Conservation (phyloP, 495 filamentous ascomycete species). For the Chaetomium cochliodes region DNA sequence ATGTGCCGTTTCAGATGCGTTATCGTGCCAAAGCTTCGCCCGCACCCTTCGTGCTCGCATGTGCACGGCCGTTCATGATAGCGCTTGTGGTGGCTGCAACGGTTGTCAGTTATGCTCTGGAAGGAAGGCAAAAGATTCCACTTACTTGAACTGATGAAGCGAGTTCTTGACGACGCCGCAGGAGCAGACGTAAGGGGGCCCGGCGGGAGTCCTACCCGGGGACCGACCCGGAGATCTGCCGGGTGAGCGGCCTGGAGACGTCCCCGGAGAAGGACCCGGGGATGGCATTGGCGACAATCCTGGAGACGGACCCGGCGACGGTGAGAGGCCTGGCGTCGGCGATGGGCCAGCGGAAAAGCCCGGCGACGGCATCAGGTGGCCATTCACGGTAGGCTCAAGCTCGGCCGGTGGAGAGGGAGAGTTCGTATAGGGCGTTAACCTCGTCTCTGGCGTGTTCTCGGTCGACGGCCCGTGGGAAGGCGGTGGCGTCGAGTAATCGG, state of each 20-base stretch:
- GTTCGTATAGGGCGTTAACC: constrained; percentile 35
- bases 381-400: constrained; percentile 4
- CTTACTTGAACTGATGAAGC: constrained; percentile 50
- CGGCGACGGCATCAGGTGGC: constrained; percentile 26
- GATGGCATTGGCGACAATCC: constrained; percentile 4
- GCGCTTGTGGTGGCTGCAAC: constrained; percentile 45
- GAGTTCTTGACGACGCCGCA: constrained; percentile 48
- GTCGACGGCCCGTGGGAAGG: constrained; percentile 42
- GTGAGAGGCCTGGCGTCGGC: not conserved
- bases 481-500: constrained; percentile 44
- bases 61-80: constrained; percentile 51
- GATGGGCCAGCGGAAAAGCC: not conserved
- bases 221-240: constrained; percentile 13
- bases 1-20: constrained; percentile 53
- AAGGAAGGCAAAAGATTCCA: not conserved
- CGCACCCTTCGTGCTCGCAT: constrained; percentile 43
- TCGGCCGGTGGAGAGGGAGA: constrained; percentile 43
- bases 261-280: constrained; percentile 1
- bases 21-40: constrained; percentile 51
- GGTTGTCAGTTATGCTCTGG: constrained; percentile 4
- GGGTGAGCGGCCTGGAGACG: constrained; percentile 13
- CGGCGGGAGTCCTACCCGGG: constrained; percentile 32
- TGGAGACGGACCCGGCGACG: constrained; percentile 1
- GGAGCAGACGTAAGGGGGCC: constrained; percentile 35
- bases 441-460: constrained; percentile 46